Percentiles rank a stretch among this genome's conserved stretches.
Evolutionary conservation across 2,329 filamentous ascomycete species (phyloP).

Genomic region (Sarocladium brachiariae): DNA sequence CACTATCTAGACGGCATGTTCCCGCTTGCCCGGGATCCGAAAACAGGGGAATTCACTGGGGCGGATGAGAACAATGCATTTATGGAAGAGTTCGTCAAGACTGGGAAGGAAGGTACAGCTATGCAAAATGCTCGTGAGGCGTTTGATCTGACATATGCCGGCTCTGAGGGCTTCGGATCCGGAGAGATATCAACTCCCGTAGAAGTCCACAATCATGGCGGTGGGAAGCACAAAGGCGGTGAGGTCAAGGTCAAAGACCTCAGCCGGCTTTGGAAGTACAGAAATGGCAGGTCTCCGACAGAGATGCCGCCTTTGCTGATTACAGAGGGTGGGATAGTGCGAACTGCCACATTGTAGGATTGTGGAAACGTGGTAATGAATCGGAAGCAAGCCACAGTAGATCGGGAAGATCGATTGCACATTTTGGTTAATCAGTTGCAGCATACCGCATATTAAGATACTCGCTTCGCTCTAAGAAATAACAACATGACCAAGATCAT

Average conservation of each 20-base stretch:
- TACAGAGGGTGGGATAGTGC: slow-evolving; percentile 29
- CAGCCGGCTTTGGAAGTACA: slow-evolving; percentile 56
- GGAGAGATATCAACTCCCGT: slow-evolving; percentile 28
- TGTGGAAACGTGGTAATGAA: too few species aligned
- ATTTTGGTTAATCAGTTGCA: too few species aligned
- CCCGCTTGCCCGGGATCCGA: slow-evolving; percentile 37
- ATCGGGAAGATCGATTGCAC: too few species aligned
- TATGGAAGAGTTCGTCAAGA: slow-evolving; percentile 50
- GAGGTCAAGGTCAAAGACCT: slow-evolving; percentile 50
- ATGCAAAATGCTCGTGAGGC: slow-evolving; percentile 38
- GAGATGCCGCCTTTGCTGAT: slow-evolving; percentile 31
- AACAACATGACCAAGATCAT: too few species aligned
- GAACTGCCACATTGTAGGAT: slow-evolving; percentile 31
- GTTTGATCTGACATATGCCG: slow-evolving; percentile 40
- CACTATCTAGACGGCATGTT: slow-evolving; percentile 59
- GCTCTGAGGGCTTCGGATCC: slow-evolving; percentile 30
- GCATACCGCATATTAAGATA: too few species aligned
- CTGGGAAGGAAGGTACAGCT: slow-evolving; percentile 37
- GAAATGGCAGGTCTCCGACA: slow-evolving; percentile 49
- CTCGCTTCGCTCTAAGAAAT: too few species aligned
- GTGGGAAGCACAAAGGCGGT: slow-evolving; percentile 18
- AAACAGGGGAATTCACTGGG: slow-evolving; percentile 34
- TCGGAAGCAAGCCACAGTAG: too few species aligned
- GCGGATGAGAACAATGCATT: slow-evolving; percentile 47
- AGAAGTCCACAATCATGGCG: slow-evolving; percentile 28